Conservation (phyloP, 495 filamentous ascomycete species). For the Aspergillus diversus region DNA sequence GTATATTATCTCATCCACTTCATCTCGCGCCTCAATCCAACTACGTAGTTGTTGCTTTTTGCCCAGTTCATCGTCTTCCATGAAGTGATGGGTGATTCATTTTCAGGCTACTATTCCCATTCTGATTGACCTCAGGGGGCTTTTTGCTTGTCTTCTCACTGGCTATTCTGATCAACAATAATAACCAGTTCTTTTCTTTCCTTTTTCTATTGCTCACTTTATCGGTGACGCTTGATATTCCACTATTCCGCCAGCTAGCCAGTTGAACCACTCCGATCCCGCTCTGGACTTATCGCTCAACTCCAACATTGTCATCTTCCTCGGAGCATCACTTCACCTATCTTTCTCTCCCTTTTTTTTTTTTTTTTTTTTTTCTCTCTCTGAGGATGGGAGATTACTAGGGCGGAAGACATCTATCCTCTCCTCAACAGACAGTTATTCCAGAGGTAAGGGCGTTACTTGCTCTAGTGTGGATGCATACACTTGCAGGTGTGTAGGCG, state of each 20-base stretch:
- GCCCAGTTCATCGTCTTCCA: not conserved
- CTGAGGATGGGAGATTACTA: not conserved
- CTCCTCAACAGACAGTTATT: not conserved
- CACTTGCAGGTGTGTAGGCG: not conserved
- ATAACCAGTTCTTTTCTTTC: not conserved
- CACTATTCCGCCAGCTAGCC: not conserved
- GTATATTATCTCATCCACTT: constrained; percentile 10
- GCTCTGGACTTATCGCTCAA: constrained; percentile 6
- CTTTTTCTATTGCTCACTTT: not conserved
- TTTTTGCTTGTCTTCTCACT: too few relatives aligned
- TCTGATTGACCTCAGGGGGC: not conserved
- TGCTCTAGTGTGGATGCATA: not conserved
- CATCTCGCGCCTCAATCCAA: not conserved
- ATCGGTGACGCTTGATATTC: not conserved
- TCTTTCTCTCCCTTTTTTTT: not conserved
- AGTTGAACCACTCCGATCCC: not conserved
- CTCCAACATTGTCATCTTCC: not conserved
- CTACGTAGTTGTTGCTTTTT: too few relatives aligned
- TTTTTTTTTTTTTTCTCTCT: constrained; percentile 2
- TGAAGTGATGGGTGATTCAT: not conserved
- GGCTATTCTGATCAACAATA: too few relatives aligned
- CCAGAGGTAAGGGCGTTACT: not conserved
- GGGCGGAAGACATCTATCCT: not conserved
- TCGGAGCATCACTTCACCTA: constrained; percentile 3
- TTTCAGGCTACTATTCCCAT: not conserved